Base-by-base conservation (phyloP, 345 rosid species). In the Aquilaria yunnanensis region DNA sequence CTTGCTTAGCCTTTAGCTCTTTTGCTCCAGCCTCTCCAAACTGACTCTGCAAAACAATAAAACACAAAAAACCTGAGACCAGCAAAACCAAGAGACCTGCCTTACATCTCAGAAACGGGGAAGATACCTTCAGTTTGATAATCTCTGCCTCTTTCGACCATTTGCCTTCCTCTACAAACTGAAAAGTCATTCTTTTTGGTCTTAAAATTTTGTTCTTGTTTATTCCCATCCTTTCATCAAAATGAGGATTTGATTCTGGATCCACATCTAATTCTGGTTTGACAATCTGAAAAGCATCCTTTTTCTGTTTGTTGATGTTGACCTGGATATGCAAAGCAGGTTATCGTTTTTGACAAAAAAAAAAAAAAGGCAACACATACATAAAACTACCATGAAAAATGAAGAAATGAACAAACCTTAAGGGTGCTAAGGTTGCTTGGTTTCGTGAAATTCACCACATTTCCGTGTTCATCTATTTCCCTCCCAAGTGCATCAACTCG, bases 121-220 rank as follows among this genome's bases (percentile, higher is more conserved):
- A 2, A 59, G 32, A 54, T 73, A 90, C 99, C 97, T 77, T 86
- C 62, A 94, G 70, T 74, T 84, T 94, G 51, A 88, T 72, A 12
- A 68, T 78, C 74, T 94, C 97, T 50, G 99, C 97, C 41, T 94
- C 99, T 74, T 78, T 88, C 3, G 92, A 78, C 99, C 99, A 94
- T 80, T 84, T 90, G 12, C 97, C 99, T 80, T 94, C 97, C 78
- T 90, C 95, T 57, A 94, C 99, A 84, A 94, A 94, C 88, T 81
- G 96, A 73, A 94, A 88, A 54, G 67, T 70, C 95, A 85, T 83
- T 64, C 90, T 75, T 75, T 94, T 94, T 63, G 97, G 97, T 72
- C 99, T 86, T 77, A 94, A 66, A 61, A 94, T 78, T 76, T 94
- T 94, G 73, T 54, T 76, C 67, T 88, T 86, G 72, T 90, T 72